Base-by-base conservation (phyloP, 176 grass and related monocot species). In the Chrysopogon serrulatus region DNA sequence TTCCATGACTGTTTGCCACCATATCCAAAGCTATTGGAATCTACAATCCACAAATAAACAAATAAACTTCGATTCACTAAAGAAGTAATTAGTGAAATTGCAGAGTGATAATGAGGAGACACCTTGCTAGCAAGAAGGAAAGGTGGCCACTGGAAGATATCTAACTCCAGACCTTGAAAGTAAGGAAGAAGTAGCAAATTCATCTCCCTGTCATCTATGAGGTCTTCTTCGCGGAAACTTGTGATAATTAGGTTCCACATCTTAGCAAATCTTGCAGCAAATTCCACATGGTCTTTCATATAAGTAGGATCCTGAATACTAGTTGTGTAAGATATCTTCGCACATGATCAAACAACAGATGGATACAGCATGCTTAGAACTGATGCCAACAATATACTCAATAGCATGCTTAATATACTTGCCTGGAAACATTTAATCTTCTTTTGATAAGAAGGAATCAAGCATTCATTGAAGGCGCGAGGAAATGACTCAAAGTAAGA, bases 81-180 rank as follows among this genome's bases (percentile, higher is more conserved):
- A 10, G 34, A 48, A 42, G 65, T 21, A 65, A 83, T 2, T n/a
- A 79, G 36, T 51, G 35, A 71, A 80, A 48, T 31, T 60, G 76
- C 27, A 6, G 82, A 64, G 37, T 82, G 45, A 15, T 67, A 28
- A 53, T 26, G 70, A 68, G 27, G 53, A 82, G 44, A 51, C 51
- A 97, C 94, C 94, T 94, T 97, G 94, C 89, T 97, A 73, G 94
- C 94, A 73, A 97, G 94, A 66, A 97, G 68, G 73, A 97, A 97
- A 73, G 92, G 94, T 79, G 94, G 94, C 94, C 94, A 97, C 72
- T 97, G 94, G 61, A 94, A 88, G 73, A 94, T 84, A 9, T 83
- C 49, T 85, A 90, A 75, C 79, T 92, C 92, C 72, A 79, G 90
- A 82, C 92, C 94, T 87, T 91, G 87, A 34, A 79, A 94, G 71